Evolutionary conservation across 1,139 yeast genomes (phyloP), one percentile per base, ranked within the genome.

Genomic region (Sugiyamaella grinbergsii): DNA sequence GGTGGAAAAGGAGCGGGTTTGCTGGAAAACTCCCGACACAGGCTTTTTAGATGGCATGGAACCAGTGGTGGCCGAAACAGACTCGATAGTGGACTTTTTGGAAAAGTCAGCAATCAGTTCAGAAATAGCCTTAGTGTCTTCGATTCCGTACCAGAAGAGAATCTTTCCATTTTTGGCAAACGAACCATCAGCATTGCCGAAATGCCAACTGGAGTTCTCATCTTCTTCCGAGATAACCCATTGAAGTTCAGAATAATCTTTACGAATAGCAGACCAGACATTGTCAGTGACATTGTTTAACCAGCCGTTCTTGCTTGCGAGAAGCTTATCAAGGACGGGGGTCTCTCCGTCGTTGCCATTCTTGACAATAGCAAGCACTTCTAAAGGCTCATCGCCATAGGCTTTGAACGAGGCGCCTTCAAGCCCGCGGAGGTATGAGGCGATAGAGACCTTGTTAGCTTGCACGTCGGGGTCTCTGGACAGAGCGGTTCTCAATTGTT

Each of bases 261-360:
- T 85, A 61, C 78, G 81, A 61, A 93, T 78, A 16, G 95, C 82
- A 52, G 78, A 80, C 80, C 95, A 93, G 53, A 94, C 86, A 70
- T 91, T 93, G 64, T 93, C 99, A 52, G 96, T 86, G 53, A 93
- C 97, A 62, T 91, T 93, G 74, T 93, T 93, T 67, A 93, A 82
- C 99, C 99, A 93, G 41, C 98, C 98, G 54, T 87, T 81, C 69
- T 86, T 83, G 29, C 95, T 81, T 28, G 95, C 89, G 60, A 90
- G 76, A 66, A 93, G 89, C 70, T 89, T 90, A 69, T 89, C 96
- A 58, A 93, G 74, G 52, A 78, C 80, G 8, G 67, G 65, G 43
- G 70, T 69, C 37, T 66, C 64, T 41, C 71, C 69, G 38, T 68
- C 67, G n/a, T 64, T 62, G 37, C 71, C 69, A 50, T 71, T 71